Evolutionary conservation across 441 rosid genomes (phyloP).

Genomic region (Rhodomyrtus psidioides): DNA sequence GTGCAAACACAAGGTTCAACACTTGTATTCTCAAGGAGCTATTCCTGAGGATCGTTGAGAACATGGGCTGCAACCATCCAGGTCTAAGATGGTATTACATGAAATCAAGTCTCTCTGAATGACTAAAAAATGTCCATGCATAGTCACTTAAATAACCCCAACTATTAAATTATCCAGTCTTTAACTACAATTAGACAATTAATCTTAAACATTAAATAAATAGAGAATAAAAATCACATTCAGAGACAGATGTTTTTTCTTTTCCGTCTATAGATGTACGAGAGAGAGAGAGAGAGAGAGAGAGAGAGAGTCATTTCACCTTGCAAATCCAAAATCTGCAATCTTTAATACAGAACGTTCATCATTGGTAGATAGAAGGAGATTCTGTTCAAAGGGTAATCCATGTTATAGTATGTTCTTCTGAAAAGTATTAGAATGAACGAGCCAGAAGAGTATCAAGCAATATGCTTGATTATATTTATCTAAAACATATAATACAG

Average conservation of each 20-base stretch:
- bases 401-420: constrained; percentile 6
- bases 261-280: not conserved
- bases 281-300: not conserved
- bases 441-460: not conserved
- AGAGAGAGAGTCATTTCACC: constrained; percentile 32
- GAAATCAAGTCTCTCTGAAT: not conserved
- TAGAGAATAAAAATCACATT: not conserved
- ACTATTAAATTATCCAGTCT: not conserved
- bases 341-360: constrained; percentile 67
- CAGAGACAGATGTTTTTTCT: not conserved
- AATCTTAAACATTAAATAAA: not conserved
- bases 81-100: not conserved
- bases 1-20: not conserved
- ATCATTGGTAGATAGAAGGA: constrained; percentile 71
- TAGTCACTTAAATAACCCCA: not conserved
- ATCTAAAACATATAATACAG: not conserved
- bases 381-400: constrained; percentile 62
- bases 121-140: not conserved
- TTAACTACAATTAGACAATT: not conserved
- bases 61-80: not conserved
- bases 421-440: not conserved
- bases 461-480: not conserved
- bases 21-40: not conserved
- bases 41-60: not conserved
- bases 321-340: constrained; percentile 99